A percentile compares a stretch with the other conserved stretches of the same genome.
Conservation (phyloP, 164 flowering plant genomes). For the Tetracentron sinense region DNA sequence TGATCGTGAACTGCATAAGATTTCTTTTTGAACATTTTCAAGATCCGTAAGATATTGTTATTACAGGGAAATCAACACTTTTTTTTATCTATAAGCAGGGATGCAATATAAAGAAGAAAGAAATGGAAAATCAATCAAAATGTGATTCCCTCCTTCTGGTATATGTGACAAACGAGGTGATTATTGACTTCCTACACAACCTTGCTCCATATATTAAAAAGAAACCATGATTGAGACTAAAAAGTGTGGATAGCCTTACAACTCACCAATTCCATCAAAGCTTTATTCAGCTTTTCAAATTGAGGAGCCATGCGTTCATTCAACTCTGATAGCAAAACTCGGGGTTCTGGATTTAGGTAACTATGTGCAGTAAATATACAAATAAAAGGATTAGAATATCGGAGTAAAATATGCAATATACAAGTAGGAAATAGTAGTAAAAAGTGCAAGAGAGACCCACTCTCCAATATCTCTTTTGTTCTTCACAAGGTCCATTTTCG, state of each 20-base stretch:
- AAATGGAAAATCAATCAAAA: not conserved
- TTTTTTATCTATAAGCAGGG: no score
- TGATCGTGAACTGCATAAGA: no score
- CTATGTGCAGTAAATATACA: conserved; percentile 28
- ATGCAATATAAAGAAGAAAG: no score
- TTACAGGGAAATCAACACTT: not conserved
- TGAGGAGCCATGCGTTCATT: conserved; percentile 89
- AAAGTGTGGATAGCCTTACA: conserved; percentile 5
- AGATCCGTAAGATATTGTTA: not conserved
- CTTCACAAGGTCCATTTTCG: conserved; percentile 92
- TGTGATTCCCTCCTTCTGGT: not conserved
- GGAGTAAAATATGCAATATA: not conserved
- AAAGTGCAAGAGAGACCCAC: conserved; percentile 32
- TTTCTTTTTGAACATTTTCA: no score
- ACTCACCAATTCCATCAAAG: conserved; percentile 81
- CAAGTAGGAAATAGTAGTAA: not conserved
- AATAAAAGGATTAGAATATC: not conserved
- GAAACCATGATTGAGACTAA: not conserved
- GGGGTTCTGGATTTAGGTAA: conserved; percentile 76
- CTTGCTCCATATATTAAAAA: not conserved
- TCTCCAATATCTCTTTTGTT: conserved; percentile 73
- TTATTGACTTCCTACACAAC: not conserved
- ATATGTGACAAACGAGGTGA: no score
- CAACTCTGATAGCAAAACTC: conserved; percentile 61
- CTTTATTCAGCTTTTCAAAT: conserved; percentile 74